Conservation (phyloP, 345 rosid species). For the Passiflora organensis region DNA sequence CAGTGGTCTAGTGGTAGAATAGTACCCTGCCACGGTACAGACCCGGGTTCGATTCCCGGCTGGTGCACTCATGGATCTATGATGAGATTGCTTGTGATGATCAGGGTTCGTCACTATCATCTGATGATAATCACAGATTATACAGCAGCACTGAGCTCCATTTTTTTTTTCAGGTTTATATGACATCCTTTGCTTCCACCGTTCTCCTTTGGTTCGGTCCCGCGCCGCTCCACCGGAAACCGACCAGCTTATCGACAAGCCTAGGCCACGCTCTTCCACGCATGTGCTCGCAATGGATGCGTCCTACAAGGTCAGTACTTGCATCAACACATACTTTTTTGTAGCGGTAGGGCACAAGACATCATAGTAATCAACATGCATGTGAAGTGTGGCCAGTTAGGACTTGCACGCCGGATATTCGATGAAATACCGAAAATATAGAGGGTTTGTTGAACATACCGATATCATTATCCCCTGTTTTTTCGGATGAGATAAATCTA, state of each 20-base stretch:
- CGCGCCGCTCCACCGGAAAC: slow-evolving; percentile 1
- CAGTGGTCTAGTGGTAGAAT: slow-evolving; percentile 50
- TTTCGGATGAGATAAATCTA: too few species aligned
- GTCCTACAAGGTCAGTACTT: slow-evolving; percentile 44
- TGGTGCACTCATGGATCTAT: too few species aligned
- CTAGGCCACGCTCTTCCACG: slow-evolving; percentile 58
- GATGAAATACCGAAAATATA: slow-evolving; percentile 72
- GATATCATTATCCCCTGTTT: too few species aligned
- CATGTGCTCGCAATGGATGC: slow-evolving; percentile 51
- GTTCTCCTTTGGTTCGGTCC: background rate
- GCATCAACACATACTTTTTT: slow-evolving; percentile 51
- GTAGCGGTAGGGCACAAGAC: slow-evolving; percentile 3
- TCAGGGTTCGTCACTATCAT: too few species aligned
- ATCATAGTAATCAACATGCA: slow-evolving; percentile 61
- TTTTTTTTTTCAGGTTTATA: too few species aligned
- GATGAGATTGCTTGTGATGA: too few species aligned
- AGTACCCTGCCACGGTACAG: slow-evolving; percentile 26
- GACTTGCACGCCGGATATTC: slow-evolving; percentile 46
- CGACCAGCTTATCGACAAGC: slow-evolving; percentile 22
- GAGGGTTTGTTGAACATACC: too few species aligned
- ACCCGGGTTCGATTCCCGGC: slow-evolving; percentile 25
- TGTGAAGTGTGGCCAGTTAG: slow-evolving; percentile 47
- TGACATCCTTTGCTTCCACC: slow-evolving; percentile 10
- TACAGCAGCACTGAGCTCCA: too few species aligned
- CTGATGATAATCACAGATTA: too few species aligned